phyloP scores from a whole-genome alignment of 306 rosid species.

The Arachis hypogaea region DNA sequence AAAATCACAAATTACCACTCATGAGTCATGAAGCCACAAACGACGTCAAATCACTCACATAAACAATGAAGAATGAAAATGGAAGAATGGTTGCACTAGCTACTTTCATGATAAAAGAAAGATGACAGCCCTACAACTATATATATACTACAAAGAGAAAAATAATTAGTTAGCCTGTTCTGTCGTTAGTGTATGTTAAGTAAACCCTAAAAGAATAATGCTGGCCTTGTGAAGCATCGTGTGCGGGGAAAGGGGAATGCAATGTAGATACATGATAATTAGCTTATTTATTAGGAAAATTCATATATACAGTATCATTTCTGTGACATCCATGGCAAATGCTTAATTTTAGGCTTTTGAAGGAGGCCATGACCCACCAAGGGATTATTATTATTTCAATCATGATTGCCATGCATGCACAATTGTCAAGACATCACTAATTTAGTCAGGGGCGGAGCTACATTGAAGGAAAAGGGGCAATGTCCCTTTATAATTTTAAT shows the following conservation, averaged over 20 bases:
- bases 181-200: background rate
- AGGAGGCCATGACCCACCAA: constrained; percentile 16
- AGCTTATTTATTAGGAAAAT: constrained; percentile 8
- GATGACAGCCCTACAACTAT: no score
- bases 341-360: constrained; percentile 36
- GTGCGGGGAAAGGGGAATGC: constrained; percentile 21
- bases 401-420: constrained; percentile 22
- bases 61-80: no score
- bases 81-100: no score
- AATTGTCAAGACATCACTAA: constrained; percentile 12
- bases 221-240: background rate
- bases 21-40: no score
- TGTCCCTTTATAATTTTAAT: no score
- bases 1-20: no score
- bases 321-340: constrained; percentile 4
- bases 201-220: background rate
- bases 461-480: no score
- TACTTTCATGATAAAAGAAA: no score
- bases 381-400: background rate
- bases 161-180: no score
- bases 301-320: background rate
- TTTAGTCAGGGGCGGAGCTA: background rate
- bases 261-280: constrained; percentile 1
- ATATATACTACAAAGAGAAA: no score
- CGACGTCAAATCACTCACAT: no score